Evolutionary conservation across 2,329 filamentous ascomycete genomes (phyloP), one percentile per base, ranked within the genome.

Genomic region (Fusarium xyrophilum): DNA sequence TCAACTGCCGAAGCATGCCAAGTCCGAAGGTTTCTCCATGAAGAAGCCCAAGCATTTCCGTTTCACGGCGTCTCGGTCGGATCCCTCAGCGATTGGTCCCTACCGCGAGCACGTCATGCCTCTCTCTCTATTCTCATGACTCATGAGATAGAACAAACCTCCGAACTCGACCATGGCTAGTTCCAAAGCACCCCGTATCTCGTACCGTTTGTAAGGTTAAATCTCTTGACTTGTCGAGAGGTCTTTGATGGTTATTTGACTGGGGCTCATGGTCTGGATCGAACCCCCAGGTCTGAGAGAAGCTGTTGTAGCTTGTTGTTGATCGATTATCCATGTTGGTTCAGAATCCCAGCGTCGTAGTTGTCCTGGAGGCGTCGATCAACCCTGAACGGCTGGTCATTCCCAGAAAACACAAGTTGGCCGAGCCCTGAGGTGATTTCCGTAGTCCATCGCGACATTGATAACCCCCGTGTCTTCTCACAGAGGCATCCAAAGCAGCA

Each of bases 361-460:
- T 25, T 25, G 23, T 25, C 23, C 23, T 25, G 17, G 51, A 33
- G 63, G 48, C 15, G 25, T 38, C n/a, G 30, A 23, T 38, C 35
- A 23, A 54, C 42, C 55, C 61, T 54, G n/a, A 21, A 32, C 19
- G 32, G 52, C 33, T 47, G 14, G 40, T 21, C 12, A 53, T 44
- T 12, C 28, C 43, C 25, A 53, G 13, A 30, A 46, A 52, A 42
- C 7, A 43, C 54, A 43, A 15, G 47, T 23, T 69, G 40, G 46
- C 60, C 57, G 50, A 56, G 40, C 15, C 51, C 65, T 73, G 67
- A 73, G 68, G 72, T 73, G 70, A 74, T 74, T 67, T 63, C 17
- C 21, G 39, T 56, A 51, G 54, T 38, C 32, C 70, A 74, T 74
- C 65, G 58, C 72, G 72, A 74, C 72, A 74, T 74, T 55, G 43